These are phyloP conservation scores for Mycena filopes DNA, from an alignment of 768 basidiomycete genomes.

Conservation along the genomic window DNA sequence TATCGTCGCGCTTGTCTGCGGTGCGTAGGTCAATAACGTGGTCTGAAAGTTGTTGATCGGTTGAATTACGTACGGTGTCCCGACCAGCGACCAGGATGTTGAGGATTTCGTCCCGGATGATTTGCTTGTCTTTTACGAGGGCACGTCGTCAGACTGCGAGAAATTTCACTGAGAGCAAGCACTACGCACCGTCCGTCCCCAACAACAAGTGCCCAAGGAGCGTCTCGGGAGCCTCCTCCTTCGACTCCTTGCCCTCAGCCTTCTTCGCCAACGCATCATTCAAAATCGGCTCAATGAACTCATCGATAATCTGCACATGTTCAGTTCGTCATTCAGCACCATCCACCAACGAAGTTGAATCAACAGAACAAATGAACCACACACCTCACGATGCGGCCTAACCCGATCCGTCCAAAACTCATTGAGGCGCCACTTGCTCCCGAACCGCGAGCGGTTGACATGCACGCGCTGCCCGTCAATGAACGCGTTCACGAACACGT, in stretches of 20 bases:
- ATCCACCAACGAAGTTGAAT: background rate
- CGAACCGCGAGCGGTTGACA: slow-evolving; percentile 47
- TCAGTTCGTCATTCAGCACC: slow-evolving; percentile 35
- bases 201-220: slow-evolving; percentile 57
- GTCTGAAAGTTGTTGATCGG: background rate
- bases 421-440: slow-evolving; percentile 54
- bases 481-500: slow-evolving; percentile 54
- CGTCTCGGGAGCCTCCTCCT: slow-evolving; percentile 46
- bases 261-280: slow-evolving; percentile 51
- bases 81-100: slow-evolving; percentile 39
- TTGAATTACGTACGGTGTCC: slow-evolving; percentile 42
- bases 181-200: slow-evolving; percentile 50
- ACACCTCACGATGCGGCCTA: slow-evolving; percentile 29
- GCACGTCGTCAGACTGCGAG: background rate
- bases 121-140: slow-evolving; percentile 21
- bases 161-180: slow-evolving; percentile 3
- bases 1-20: slow-evolving; percentile 46
- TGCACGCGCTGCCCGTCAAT: slow-evolving; percentile 46
- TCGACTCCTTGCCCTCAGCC: slow-evolving; percentile 25
- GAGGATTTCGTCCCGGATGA: slow-evolving; percentile 36
- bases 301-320: slow-evolving; percentile 48
- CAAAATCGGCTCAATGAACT: slow-evolving; percentile 62
- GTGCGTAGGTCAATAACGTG: background rate
- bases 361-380: background rate
- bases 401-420: slow-evolving; percentile 58